Conservation (phyloP, 2,329 filamentous ascomycete species). For the Nothophaeocryptopus gaeumannii region DNA sequence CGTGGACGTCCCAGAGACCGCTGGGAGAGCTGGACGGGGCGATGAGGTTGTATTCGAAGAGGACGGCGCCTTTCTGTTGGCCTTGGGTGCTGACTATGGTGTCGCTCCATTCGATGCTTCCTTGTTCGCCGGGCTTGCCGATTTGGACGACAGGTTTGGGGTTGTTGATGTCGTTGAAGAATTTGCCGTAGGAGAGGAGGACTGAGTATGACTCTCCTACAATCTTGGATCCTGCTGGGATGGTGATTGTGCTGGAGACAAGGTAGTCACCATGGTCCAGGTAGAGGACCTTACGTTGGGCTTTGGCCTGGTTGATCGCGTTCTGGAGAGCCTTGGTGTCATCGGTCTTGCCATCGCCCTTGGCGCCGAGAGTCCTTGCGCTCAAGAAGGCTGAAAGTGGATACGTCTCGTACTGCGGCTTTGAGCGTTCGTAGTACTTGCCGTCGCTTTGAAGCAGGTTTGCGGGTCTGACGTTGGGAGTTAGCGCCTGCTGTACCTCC, state of each 20-base stretch:
- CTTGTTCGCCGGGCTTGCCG: constrained; percentile 61
- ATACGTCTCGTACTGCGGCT: constrained; percentile 53
- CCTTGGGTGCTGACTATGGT: constrained; percentile 69
- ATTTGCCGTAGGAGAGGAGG: constrained; percentile 56
- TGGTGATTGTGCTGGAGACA: constrained; percentile 63
- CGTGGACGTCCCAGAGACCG: constrained; percentile 59
- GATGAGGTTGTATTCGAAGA: constrained; percentile 71
- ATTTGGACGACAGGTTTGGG: constrained; percentile 66
- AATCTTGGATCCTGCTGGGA: constrained; percentile 59
- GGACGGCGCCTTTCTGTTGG: constrained; percentile 62
- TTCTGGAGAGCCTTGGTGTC: constrained; percentile 60
- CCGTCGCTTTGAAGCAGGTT: constrained; percentile 43
- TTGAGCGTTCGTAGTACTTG: constrained; percentile 52
- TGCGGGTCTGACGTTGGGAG: constrained; percentile 43
- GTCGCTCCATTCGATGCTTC: constrained; percentile 68
- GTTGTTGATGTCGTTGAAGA: constrained; percentile 55
- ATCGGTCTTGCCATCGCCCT: constrained; percentile 57
- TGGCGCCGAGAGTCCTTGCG: constrained; percentile 41
- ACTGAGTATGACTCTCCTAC: constrained; percentile 59
- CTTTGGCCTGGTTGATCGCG: constrained; percentile 52
- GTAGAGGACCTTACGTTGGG: constrained; percentile 59
- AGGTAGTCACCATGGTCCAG: constrained; percentile 74
- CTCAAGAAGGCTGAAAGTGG: constrained; percentile 43
- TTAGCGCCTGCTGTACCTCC: constrained; percentile 44
- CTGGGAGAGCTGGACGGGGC: constrained; percentile 38